Base-by-base conservation (phyloP, 495 filamentous ascomycete species). In the Lasiosphaeriaceae sp. region DNA sequence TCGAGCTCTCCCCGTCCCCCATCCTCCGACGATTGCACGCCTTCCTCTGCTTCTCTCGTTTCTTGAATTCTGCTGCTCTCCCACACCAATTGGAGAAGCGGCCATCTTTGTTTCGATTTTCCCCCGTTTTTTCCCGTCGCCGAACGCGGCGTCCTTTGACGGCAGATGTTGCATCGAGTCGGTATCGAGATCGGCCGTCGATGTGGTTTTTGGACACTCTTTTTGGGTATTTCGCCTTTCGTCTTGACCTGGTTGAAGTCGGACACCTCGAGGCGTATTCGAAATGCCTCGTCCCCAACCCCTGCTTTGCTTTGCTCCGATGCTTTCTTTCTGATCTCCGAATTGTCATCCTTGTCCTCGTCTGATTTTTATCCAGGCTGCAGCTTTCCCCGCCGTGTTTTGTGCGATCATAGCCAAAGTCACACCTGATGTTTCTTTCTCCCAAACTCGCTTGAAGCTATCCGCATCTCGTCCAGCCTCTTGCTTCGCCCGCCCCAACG, bases 31-130 rank as follows among this genome's bases (percentile, higher is more conserved):
- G 44, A 58, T 55, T 52, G 48, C 62, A 58, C 56, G 48, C 48
- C 61, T 64, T 70, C 73, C 71, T 66, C 61, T 59, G 47, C 59
- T 66, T 70, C 70, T 75, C 70, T 64, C 74, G 35, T 57, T 71
- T 68, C 64, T 70, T 63, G 55, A 14, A 55, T 5, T 43, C 22
- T 35, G 43, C 52, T 23, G 47, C 52, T 47, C 54, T 54, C 31
- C 58, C 55, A 50, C 56, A 52, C 54, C 44, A 47, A 29, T 45
- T 46, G 46, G 16, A 44, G 11, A 21, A 24, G 34, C 5, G 19
- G n/a, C 41, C 23, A 47, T 29, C 52, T 16, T 44, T 57, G 31
- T 47, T 35, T 23, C 29, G 19, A 46, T 62, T 67, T 70, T 66
- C 59, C 35, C 51, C 21, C 37, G 29, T 45, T 48, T 65, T 69